Evolutionary conservation across 148 eudicot species (phyloP).

Genomic region (Beta vulgaris): DNA sequence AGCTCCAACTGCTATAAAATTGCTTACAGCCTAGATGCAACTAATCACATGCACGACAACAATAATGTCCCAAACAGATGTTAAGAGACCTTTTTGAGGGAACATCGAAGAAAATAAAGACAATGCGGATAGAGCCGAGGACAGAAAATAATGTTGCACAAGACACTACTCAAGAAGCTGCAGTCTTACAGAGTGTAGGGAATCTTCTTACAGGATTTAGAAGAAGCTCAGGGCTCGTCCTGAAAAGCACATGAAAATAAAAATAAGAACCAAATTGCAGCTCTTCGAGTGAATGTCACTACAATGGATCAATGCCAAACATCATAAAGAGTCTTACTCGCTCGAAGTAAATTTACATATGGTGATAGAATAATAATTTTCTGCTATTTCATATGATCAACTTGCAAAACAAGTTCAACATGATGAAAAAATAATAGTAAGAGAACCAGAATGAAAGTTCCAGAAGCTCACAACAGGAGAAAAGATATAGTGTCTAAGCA

Average conservation of each 20-base stretch:
- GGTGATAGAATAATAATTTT: neutral
- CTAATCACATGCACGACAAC: neutral
- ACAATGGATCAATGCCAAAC: neutral
- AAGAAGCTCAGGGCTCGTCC: slow-evolving; percentile 95
- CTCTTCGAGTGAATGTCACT: neutral
- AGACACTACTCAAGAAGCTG: slow-evolving; percentile 13
- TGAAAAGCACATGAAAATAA: slow-evolving; percentile 43
- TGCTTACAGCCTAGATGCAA: neutral
- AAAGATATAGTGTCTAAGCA: neutral
- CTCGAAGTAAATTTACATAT: neutral
- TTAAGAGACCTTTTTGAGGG: neutral
- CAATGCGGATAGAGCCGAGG: neutral
- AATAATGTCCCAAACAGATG: neutral
- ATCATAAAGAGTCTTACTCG: neutral
- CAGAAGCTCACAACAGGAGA: neutral
- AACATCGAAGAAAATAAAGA: neutral
- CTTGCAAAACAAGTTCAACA: neutral
- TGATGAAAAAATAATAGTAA: neutral
- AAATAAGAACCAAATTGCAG: slow-evolving; percentile 14
- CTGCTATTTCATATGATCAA: neutral
- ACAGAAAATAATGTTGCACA: neutral
- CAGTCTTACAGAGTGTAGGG: slow-evolving; percentile 20
- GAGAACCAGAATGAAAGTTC: neutral
- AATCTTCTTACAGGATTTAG: slow-evolving; percentile 80
- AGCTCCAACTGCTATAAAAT: neutral